A percentile compares a stretch with the other conserved stretches of the same genome.
Evolutionary conservation across 805 yeast genomes (phyloP).

Genomic region (Metschnikowia amazonensis): DNA sequence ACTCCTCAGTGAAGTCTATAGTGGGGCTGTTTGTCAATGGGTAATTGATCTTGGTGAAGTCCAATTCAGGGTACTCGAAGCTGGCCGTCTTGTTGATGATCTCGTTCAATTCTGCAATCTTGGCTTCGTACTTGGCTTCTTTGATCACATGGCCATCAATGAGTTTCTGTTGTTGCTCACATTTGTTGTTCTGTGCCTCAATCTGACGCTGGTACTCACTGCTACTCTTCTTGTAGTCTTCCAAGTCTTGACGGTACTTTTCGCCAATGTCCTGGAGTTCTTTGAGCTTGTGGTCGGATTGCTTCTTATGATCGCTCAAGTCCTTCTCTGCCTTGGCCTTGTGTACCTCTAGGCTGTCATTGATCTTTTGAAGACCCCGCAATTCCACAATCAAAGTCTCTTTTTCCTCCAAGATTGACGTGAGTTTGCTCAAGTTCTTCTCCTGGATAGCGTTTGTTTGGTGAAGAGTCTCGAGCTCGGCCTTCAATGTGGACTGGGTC

Average conservation of each 20-base stretch:
- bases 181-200: neutral
- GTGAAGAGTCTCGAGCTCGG: conserved; percentile 1
- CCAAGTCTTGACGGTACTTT: neutral
- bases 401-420: conserved; percentile 5
- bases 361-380: conserved; percentile 1
- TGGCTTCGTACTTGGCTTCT: neutral
- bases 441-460: conserved; percentile 3
- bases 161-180: neutral
- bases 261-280: neutral
- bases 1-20: neutral
- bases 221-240: neutral
- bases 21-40: conserved; percentile 5
- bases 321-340: conserved; percentile 3
- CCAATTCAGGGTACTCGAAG: conserved; percentile 10
- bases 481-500: neutral
- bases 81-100: neutral
- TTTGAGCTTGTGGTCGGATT: neutral
- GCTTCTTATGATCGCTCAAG: neutral
- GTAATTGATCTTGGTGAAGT: conserved; percentile 9
- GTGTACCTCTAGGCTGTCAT: conserved; percentile 2
- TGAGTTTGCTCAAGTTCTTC: conserved; percentile 3
- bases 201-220: neutral
- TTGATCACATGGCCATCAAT: neutral
- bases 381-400: conserved; percentile 3
- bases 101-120: conserved; percentile 2